Conservation (phyloP, 2,329 filamentous ascomycete genomes). For the Elsinoe australis region DNA sequence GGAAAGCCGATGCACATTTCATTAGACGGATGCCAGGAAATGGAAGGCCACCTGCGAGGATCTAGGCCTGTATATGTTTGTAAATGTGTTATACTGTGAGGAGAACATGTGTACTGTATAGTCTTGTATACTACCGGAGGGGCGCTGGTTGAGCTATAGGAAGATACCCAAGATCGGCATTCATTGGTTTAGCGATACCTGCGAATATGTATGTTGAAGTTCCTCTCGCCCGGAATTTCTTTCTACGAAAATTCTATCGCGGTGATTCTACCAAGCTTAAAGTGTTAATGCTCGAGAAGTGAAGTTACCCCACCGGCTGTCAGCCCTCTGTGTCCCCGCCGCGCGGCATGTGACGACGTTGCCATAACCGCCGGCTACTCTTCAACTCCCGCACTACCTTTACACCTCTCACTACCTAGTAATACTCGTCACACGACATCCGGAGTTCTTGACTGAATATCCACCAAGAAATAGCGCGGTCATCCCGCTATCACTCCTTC, state of each 20-base stretch:
- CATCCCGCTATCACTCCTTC: too few relatives aligned
- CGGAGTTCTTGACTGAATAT: neutral
- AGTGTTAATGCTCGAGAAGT: too few relatives aligned
- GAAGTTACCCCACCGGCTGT: neutral
- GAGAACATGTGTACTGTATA: neutral
- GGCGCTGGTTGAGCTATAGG: neutral
- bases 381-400: neutral
- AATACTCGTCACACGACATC: neutral
- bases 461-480: neutral
- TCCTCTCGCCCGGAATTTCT: neutral
- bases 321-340: neutral
- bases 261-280: too few relatives aligned
- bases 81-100: too few relatives aligned
- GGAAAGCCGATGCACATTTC: neutral
- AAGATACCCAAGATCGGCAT: conserved; percentile 3
- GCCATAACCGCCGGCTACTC: conserved; percentile 1
- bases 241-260: too few relatives aligned
- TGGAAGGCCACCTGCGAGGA: neutral
- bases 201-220: neutral
- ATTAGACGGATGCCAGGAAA: neutral
- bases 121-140: neutral
- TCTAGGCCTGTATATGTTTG: too few relatives aligned
- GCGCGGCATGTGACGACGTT: conserved; percentile 5
- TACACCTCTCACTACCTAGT: neutral
- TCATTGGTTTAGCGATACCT: too few relatives aligned